Evolutionary conservation across 2,329 filamentous ascomycete species (phyloP).

Genomic region (Alternaria atra): DNA sequence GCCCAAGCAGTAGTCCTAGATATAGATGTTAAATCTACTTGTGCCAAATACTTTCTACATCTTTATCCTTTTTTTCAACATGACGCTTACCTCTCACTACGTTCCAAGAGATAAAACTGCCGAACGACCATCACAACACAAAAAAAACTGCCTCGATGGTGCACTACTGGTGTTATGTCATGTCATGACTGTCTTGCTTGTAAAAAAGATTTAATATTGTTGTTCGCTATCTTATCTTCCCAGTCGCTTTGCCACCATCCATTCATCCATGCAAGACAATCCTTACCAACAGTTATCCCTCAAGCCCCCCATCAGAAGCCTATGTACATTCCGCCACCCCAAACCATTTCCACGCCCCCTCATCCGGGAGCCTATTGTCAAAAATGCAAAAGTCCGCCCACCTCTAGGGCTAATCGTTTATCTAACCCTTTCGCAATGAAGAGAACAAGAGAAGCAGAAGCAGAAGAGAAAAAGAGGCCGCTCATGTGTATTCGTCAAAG

Average conservation of each 20-base stretch:
- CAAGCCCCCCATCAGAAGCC: background rate
- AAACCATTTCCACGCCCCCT: background rate
- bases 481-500: background rate
- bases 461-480: background rate
- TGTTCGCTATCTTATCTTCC: background rate
- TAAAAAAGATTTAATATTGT: background rate
- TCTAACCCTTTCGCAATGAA: background rate
- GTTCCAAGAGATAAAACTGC: no score
- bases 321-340: slow-evolving; percentile 1
- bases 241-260: background rate
- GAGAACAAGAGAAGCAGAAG: background rate
- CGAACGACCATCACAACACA: no score
- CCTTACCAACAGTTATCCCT: background rate
- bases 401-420: slow-evolving; percentile 1
- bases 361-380: background rate
- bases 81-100: no score
- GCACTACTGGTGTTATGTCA: background rate
- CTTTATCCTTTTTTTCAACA: no score
- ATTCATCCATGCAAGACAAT: background rate
- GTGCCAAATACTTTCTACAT: no score
- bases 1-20: no score
- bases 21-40: no score
- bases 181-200: background rate
- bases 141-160: background rate
- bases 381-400: background rate